Evolutionary conservation across 495 filamentous ascomycete species (phyloP), one percentile per base, ranked within the genome.

Genomic region (Penicillium chermesinum): DNA sequence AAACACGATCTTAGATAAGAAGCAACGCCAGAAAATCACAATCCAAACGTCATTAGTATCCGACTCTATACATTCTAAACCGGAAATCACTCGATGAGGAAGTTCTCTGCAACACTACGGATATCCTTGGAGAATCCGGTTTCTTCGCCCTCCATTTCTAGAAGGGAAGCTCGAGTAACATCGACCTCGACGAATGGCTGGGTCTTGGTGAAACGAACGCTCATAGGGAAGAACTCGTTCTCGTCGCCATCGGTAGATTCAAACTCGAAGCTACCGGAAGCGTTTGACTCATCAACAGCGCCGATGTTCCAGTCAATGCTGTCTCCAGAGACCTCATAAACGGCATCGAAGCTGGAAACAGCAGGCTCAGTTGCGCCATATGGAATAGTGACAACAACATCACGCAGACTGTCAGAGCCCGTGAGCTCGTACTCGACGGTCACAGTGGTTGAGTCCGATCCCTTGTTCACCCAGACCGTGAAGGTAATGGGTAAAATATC

Each of bases 201-300:
- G 34, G 83, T 77, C 73, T 95, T 95, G 27, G 85, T 82, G 72
- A 97, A 97, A 20, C 81, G 81, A 22, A 96, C 86, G 38, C 78
- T 83, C 91, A 97, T 96, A 1, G 91, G 91, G 83, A 97, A 97
- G 71, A 96, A 96, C 50, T 94, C 89, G 44, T 84, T 81, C 65
- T 96, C 91, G 54, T 79, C 74, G 37, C 83, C 81, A 21, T 88
- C 88, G 39, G 86, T 82, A 13, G 89, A 87, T 68, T 96, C 91
- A 50, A 96, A 96, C 62, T 96, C 91, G 57, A 97, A 97, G 22
- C 84, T 82, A 15, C 91, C 91, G 18, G 77, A 87, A 1, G 83
- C 63, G 60, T 94, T 94, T 17, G 80, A 82, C 48, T 89, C 85
- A 57, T 87, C 84, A 38, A 97, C 81, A 16, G 77, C 77, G 52